Evolutionary conservation across 208 protist species (phyloP), one percentile per base, ranked within the genome.

Genomic region (Vickermania ingenoplastis): DNA sequence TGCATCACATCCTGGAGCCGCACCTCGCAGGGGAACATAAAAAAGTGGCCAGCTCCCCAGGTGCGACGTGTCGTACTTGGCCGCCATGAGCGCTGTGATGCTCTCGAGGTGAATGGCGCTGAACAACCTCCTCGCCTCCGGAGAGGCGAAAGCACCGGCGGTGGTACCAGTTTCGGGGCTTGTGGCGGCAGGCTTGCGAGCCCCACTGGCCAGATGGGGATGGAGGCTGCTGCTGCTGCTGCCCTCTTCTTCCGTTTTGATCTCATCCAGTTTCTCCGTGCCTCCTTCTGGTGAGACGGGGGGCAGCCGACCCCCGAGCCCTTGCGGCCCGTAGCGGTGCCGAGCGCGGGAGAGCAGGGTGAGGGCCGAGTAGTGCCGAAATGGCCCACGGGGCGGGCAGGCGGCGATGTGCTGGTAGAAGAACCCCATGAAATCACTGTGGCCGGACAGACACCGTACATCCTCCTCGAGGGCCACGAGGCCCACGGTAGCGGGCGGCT

Each of bases 11-110:
- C 84, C n/a, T 59, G 65, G 31, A 59, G 31, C 49, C 68, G 77
- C 50, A 91, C 70, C 67, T 87, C 74, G 5, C 77, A 77, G n/a
- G n/a, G 80, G 80, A 17, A 88, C 84, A 64, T 91, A 91, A 1
- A 88, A 61, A 30, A 88, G 69, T 61, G 81, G 78, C 79, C 84
- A 91, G 57, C 67, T 75, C 5, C 60, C 57, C 14, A 91, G 65
- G 52, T 91, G 84, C 4, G 64, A 31, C 23, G 78, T 88, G 59
- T 85, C 67, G 66, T 80, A 91, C 36, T 81, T 69, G 30, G 58
- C 59, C 41, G 79, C 78, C 27, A 88, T 88, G 17, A 91, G 60
- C 21, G 71, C 68, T 11, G 86, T 66, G 13, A 87, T 71, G 14
- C 72, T 77, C 13, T 69, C 71, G 11, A 81, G 68, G 1, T 73